phyloP scores from a whole-genome alignment of 495 filamentous ascomycete species.

The Cetradonia linearis region DNA sequence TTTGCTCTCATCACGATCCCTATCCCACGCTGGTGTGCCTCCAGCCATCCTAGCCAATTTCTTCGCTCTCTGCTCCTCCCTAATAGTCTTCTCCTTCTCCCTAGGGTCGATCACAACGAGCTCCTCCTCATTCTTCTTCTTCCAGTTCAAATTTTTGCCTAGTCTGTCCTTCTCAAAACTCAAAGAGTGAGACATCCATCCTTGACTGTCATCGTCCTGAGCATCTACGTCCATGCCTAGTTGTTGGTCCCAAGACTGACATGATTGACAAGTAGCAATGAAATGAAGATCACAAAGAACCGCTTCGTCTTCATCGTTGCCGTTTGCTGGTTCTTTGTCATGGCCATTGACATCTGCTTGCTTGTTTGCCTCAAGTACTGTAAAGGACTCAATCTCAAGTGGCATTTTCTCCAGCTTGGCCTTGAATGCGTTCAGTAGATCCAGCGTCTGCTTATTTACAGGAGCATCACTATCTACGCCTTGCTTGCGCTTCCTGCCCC shows the following conservation, averaged over 20 bases:
- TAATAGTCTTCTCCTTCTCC: constrained; percentile 67
- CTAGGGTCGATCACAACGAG: constrained; percentile 90
- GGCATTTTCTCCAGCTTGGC: constrained; percentile 60
- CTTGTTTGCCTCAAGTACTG: constrained; percentile 21
- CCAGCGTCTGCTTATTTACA: constrained; percentile 53
- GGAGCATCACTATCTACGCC: constrained; percentile 36
- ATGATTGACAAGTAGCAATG: constrained; percentile 86
- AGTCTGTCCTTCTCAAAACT: constrained; percentile 81
- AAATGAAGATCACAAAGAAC: constrained; percentile 83
- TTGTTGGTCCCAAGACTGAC: constrained; percentile 60
- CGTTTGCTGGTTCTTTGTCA: constrained; percentile 24
- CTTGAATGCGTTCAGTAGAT: constrained; percentile 65
- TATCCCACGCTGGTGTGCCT: constrained; percentile 45
- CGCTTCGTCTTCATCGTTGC: constrained; percentile 56
- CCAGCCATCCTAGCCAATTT: constrained; percentile 39
- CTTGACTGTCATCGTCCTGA: constrained; percentile 47
- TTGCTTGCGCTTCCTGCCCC: constrained; percentile 69
- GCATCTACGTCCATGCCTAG: constrained; percentile 36
- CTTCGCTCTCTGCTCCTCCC: constrained; percentile 48
- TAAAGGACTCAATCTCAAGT: constrained; percentile 28
- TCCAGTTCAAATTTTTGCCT: constrained; percentile 86
- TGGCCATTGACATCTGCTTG: constrained; percentile 29
- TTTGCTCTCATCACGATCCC: constrained; percentile 34
- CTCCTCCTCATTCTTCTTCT: constrained; percentile 77
- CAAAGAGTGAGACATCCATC: constrained; percentile 61